These are phyloP conservation scores for Choiromyces venosus DNA, from an alignment of 495 filamentous ascomycete species.

Conservation along the genomic window DNA sequence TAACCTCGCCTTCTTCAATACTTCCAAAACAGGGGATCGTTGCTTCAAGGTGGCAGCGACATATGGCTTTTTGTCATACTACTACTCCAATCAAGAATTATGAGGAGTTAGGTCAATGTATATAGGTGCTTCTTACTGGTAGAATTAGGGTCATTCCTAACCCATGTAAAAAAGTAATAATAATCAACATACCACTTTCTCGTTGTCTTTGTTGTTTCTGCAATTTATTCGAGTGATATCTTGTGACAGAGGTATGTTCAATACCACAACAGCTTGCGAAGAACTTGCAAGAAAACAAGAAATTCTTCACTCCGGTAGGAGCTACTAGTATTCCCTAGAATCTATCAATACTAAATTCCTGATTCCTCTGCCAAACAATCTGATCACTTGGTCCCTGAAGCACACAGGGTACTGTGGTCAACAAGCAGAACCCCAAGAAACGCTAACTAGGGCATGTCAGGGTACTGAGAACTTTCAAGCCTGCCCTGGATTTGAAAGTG, in stretches of 20 bases:
- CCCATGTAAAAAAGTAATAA: background rate
- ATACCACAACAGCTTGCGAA: background rate
- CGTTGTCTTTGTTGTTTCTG: background rate
- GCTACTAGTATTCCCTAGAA: background rate
- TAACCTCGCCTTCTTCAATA: too few species aligned
- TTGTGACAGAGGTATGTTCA: background rate
- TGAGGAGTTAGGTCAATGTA: background rate
- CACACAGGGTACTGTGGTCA: too few species aligned
- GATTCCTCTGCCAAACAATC: background rate
- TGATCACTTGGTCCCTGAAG: background rate
- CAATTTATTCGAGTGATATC: background rate
- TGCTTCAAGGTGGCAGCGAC: background rate
- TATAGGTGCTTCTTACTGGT: background rate
- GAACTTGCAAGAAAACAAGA: background rate
- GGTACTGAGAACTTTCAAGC: background rate
- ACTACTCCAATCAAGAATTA: background rate
- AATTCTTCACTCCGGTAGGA: background rate
- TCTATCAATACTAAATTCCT: background rate
- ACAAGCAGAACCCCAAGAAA: background rate
- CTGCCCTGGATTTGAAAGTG: background rate
- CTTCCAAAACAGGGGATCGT: too few species aligned
- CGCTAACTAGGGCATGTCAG: background rate
- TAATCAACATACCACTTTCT: background rate
- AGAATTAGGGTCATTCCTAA: background rate
- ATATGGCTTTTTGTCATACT: background rate